Percentiles rank a stretch among this genome's conserved stretches.
Evolutionary conservation across 2,329 filamentous ascomycete species (phyloP).

Genomic region (Cladosporium austrohemisphaericum): DNA sequence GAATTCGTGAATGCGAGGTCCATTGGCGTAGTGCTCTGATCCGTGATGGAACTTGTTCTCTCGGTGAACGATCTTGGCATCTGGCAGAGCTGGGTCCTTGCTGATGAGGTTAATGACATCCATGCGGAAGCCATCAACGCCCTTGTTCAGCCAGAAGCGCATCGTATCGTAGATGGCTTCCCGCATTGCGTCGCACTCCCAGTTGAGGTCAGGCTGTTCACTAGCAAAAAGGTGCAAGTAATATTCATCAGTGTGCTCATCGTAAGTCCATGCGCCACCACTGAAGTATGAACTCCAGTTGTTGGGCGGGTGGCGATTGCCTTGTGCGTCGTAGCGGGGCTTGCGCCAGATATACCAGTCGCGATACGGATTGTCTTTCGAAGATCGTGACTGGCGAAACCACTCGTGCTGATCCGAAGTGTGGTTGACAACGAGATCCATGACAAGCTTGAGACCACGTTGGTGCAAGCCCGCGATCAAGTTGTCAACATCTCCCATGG

Average conservation of each 20-base stretch:
- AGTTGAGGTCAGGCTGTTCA: conserved; percentile 80
- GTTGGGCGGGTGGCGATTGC: conserved; percentile 65
- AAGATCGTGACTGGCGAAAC: conserved; percentile 64
- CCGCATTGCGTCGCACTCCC: conserved; percentile 67
- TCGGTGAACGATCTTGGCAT: conserved; percentile 24
- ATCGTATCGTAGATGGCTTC: conserved; percentile 63
- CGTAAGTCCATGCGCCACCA: conserved; percentile 63
- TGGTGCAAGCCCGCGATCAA: conserved; percentile 57
- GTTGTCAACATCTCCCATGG: conserved; percentile 59
- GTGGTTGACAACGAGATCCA: conserved; percentile 73
- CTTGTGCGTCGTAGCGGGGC: conserved; percentile 43
- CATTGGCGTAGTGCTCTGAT: conserved; percentile 21
- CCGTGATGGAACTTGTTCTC: conserved; percentile 19
- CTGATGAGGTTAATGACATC: conserved; percentile 29
- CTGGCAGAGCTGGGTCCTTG: conserved; percentile 24
- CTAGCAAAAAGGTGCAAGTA: conserved; percentile 73
- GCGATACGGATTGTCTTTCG: conserved; percentile 59
- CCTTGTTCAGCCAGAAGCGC: conserved; percentile 69
- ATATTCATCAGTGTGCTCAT: conserved; percentile 68
- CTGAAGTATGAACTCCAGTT: conserved; percentile 67
- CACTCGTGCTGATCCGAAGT: conserved; percentile 65
- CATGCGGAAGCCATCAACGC: conserved; percentile 50
- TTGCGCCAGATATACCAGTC: conserved; percentile 49
- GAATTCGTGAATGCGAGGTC: conserved; percentile 46
- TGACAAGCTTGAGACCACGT: conserved; percentile 64